Evolutionary conservation across 257 asterid genomes (phyloP).

Genomic region (Plantago ovata): DNA sequence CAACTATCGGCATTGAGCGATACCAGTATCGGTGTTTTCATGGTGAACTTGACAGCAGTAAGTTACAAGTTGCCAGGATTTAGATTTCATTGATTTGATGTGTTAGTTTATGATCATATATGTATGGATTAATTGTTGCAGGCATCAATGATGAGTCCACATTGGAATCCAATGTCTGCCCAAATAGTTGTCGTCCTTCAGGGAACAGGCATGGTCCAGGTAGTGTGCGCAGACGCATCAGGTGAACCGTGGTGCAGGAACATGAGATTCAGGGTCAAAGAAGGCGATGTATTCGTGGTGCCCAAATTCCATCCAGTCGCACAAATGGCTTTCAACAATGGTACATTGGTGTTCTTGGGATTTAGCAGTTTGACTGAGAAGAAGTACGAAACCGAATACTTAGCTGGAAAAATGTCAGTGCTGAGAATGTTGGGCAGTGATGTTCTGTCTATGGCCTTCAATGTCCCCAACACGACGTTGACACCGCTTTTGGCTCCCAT

Average conservation of each 20-base stretch:
- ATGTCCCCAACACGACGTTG: slow-evolving; percentile 32
- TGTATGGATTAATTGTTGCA: too few relatives aligned
- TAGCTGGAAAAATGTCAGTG: slow-evolving; percentile 70
- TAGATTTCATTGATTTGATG: too few relatives aligned
- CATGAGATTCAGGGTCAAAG: slow-evolving; percentile 46
- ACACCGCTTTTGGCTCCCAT: slow-evolving; percentile 41
- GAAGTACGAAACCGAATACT: slow-evolving; percentile 56
- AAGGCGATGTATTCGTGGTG: slow-evolving; percentile 66
- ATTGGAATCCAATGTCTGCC: slow-evolving; percentile 79
- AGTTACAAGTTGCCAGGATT: too few relatives aligned
- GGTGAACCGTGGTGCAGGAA: slow-evolving; percentile 31
- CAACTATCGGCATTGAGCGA: slow-evolving; percentile 42
- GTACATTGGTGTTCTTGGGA: slow-evolving; percentile 62
- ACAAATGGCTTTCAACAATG: slow-evolving; percentile 76
- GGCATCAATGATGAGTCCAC: slow-evolving; percentile 99
- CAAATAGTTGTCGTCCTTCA: slow-evolving; percentile 54
- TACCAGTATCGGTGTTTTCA: slow-evolving; percentile 48
- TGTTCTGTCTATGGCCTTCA: slow-evolving; percentile 46
- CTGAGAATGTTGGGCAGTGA: slow-evolving; percentile 43
- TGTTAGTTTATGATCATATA: too few relatives aligned
- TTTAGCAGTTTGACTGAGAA: slow-evolving; percentile 42
- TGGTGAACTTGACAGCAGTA: slow-evolving; percentile 76
- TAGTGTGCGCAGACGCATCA: slow-evolving; percentile 40
- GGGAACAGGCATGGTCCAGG: slow-evolving; percentile 68
- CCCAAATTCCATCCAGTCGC: slow-evolving; percentile 78